Evolutionary conservation across 1,284 basidiomycete genomes (phyloP).

Genomic region (Moniliophthora roreri): DNA sequence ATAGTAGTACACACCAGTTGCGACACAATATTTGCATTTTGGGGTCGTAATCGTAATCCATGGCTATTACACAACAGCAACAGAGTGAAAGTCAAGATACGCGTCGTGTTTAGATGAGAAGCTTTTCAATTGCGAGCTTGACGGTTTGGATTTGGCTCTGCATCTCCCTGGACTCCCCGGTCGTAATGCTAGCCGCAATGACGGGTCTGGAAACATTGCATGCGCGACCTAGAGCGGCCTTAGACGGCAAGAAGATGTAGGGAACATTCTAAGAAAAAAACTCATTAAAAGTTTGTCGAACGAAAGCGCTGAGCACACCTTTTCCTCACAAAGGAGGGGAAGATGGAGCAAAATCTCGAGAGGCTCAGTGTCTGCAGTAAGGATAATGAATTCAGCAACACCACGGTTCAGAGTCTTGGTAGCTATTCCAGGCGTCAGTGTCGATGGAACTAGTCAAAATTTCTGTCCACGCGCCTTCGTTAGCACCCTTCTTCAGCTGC

Average conservation of each 20-base stretch:
- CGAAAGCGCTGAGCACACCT: conserved; percentile 47
- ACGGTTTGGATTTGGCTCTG: conserved; percentile 88
- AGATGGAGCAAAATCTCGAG: conserved; percentile 98
- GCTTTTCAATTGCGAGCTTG: conserved; percentile 87
- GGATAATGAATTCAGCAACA: conserved; percentile 97
- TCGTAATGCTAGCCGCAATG: conserved; percentile 94
- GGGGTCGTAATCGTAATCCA: not conserved
- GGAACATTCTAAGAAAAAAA: conserved; percentile 75
- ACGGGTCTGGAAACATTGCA: conserved; percentile 96
- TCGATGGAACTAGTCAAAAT: not conserved
- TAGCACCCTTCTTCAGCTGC: conserved; percentile 98
- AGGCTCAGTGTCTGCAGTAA: conserved; percentile 97
- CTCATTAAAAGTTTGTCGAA: not conserved
- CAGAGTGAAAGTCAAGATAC: not conserved
- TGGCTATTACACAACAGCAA: not conserved
- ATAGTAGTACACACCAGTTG: not conserved
- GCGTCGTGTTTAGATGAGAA: conserved; percentile 31
- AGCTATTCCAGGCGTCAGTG: conserved; percentile 40
- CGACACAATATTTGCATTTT: not conserved
- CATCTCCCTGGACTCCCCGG: conserved; percentile 93
- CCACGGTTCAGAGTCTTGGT: conserved; percentile 99
- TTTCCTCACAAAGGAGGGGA: conserved; percentile 98
- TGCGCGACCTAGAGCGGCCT: conserved; percentile 93
- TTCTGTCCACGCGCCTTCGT: conserved; percentile 66
- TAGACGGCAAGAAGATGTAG: conserved; percentile 93